These are phyloP conservation scores for Monosporozyma aerobia DNA, from an alignment of 805 yeast genomes.

Conservation along the genomic window DNA sequence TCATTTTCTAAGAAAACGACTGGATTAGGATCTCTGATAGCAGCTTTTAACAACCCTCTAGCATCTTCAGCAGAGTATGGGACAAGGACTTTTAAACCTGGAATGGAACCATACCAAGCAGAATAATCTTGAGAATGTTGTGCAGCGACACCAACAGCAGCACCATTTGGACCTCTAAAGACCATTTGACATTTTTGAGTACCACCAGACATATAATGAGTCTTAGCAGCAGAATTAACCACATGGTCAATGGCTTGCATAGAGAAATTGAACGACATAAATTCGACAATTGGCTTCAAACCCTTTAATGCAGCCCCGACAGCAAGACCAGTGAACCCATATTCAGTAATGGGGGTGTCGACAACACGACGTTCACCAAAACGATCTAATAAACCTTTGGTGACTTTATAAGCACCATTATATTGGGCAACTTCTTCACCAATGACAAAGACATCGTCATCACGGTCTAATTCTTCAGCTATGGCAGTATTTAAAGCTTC, in stretches of 20 bases:
- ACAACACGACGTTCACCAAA: conserved; percentile 89
- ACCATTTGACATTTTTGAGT: conserved; percentile 93
- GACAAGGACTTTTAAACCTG: conserved; percentile 93
- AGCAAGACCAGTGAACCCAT: conserved; percentile 95
- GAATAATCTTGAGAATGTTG: conserved; percentile 98
- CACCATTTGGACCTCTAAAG: conserved; percentile 99
- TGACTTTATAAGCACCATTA: conserved; percentile 97
- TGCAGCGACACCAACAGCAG: conserved; percentile 99
- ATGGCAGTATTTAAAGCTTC: conserved; percentile 92
- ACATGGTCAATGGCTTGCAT: conserved; percentile 99
- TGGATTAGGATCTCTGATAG: conserved; percentile 98
- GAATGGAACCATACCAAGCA: conserved; percentile 97
- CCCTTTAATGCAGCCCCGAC: conserved; percentile 97
- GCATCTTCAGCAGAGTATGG: conserved; percentile 95
- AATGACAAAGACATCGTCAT: conserved; percentile 85
- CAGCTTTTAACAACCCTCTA: conserved; percentile 91
- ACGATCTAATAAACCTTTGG: conserved; percentile 90
- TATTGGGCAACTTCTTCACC: conserved; percentile 99
- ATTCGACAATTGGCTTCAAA: conserved; percentile 92
- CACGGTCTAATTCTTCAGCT: conserved; percentile 96
- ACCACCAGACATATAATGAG: conserved; percentile 99
- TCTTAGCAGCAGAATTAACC: conserved; percentile 97
- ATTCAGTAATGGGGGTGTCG: conserved; percentile 97
- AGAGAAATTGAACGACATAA: conserved; percentile 98
- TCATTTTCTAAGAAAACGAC: conserved; percentile 95